Conservation (phyloP, 345 rosid genomes). For the Pseudoturritis turrita region DNA sequence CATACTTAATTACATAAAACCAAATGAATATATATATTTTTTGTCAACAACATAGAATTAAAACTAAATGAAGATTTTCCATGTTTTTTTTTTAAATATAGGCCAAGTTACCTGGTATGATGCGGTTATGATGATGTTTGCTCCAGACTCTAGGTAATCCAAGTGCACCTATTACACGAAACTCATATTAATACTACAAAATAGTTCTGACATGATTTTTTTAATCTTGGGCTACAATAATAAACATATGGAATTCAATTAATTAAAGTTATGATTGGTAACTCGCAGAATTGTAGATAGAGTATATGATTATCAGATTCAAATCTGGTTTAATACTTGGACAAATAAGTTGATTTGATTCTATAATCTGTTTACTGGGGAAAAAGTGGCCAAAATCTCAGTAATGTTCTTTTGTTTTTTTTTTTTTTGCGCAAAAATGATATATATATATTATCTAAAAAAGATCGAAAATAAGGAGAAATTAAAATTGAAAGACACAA, state of each 20-base stretch:
- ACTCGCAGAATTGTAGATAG: too few species aligned
- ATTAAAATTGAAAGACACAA: too few species aligned
- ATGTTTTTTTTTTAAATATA: not conserved
- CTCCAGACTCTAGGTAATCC: constrained; percentile 89
- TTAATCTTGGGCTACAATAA: not conserved
- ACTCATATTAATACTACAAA: not conserved
- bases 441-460: too few species aligned
- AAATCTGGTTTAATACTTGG: too few species aligned
- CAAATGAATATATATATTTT: not conserved
- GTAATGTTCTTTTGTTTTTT: too few species aligned
- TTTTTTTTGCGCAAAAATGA: too few species aligned
- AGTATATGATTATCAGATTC: too few species aligned
- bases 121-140: constrained; percentile 68
- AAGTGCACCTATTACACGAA: constrained; percentile 53
- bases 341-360: not conserved
- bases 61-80: not conserved
- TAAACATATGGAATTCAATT: too few species aligned
- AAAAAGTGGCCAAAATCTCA: not conserved
- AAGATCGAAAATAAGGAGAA: too few species aligned
- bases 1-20: not conserved
- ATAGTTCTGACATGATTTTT: not conserved
- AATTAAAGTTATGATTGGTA: too few species aligned
- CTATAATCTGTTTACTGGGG: not conserved
- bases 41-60: too few species aligned
- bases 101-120: constrained; percentile 69